Evolutionary conservation across 176 grass and related monocot genomes (phyloP), one percentile per base, ranked within the genome.

Genomic region (Musa troglodytarum): DNA sequence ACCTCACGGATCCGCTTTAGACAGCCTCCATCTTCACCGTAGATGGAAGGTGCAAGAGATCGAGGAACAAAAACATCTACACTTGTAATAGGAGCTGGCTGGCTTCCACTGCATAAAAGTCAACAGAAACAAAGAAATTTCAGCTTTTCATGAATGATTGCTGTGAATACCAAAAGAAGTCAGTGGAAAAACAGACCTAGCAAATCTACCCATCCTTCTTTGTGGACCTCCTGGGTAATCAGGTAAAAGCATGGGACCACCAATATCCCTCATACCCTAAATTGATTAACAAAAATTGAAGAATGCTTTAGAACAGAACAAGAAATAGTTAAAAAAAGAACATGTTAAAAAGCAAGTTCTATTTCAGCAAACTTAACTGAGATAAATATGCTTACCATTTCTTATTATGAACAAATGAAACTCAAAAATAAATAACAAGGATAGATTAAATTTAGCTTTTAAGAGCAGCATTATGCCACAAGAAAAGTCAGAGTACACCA

Each of bases 11-110:
- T 99, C 68, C 23, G 67, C 68, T 89, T 88, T 76, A 99, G 80
- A 76, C 91, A 99, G 24, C 95, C 95, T 81, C 95, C 91, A 89
- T 89, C 88, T 29, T 90, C 88, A 54, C 93, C 90, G 68, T 88
- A 89, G 53, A 99, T 82, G 76, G 87, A 78, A 73, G 81, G 88
- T 73, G 92, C 74, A 65, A 86, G 4, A 84, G 78, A 76, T 83
- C 81, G 86, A 73, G 91, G 95, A 84, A 99, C 89, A 68, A 90
- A 74, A 74, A 94, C 74, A 89, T 94, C 91, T 61, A 86, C 83
- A 77, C 88, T 87, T 81, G 89, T 82, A 54, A 92, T 50, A 68
- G 89, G 55, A 43, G 84, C 71, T 82, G 88, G 74, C 76, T 91
- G 90, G 76, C 72, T 84, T 83, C 85, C 75, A 84, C 88, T 89